Percentiles rank a stretch among this genome's conserved stretches.
Evolutionary conservation across 1,284 basidiomycete species (phyloP).

Genomic region (Tilletiaria anomala): DNA sequence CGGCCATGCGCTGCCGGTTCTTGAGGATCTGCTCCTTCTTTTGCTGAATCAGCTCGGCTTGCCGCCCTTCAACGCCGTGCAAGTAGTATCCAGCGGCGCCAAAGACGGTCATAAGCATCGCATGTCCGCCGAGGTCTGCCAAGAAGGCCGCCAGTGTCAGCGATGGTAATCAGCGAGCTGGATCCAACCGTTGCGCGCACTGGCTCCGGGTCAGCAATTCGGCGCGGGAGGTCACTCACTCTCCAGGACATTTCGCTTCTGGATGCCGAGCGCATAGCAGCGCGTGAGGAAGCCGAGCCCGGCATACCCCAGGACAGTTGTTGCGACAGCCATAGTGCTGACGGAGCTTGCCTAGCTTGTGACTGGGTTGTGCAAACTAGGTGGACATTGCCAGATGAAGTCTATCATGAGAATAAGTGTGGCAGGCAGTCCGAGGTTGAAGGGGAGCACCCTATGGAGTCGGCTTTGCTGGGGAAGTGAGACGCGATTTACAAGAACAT

Average conservation of each 20-base stretch:
- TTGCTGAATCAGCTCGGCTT: conserved; percentile 17
- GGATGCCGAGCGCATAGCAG: conserved; percentile 35
- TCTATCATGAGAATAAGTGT: too few relatives aligned
- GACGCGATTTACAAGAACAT: too few relatives aligned
- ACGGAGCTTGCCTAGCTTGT: too few relatives aligned
- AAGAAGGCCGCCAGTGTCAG: not conserved
- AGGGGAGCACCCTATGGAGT: too few relatives aligned
- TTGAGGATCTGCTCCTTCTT: conserved; percentile 34
- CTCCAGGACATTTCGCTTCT: conserved; percentile 37
- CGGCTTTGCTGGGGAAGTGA: too few relatives aligned
- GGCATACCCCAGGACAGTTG: conserved; percentile 33
- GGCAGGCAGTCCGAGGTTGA: too few relatives aligned
- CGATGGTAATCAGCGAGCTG: not conserved
- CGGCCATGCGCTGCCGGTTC: conserved; percentile 11
- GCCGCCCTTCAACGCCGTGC: conserved; percentile 31
- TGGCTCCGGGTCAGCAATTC: not conserved
- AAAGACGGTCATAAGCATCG: conserved; percentile 25
- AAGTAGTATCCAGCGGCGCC: conserved; percentile 33
- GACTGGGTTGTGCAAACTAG: too few relatives aligned
- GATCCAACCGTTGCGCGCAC: not conserved
- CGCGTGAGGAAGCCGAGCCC: conserved; percentile 35
- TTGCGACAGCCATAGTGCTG: conserved; percentile 4
- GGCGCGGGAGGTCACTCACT: conserved; percentile 25
- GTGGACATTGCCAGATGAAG: too few relatives aligned
- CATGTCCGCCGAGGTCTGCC: conserved; percentile 32